These are phyloP conservation scores for Pleurostoma richardsiae DNA, from an alignment of 2,329 filamentous ascomycete genomes.

Conservation along the genomic window DNA sequence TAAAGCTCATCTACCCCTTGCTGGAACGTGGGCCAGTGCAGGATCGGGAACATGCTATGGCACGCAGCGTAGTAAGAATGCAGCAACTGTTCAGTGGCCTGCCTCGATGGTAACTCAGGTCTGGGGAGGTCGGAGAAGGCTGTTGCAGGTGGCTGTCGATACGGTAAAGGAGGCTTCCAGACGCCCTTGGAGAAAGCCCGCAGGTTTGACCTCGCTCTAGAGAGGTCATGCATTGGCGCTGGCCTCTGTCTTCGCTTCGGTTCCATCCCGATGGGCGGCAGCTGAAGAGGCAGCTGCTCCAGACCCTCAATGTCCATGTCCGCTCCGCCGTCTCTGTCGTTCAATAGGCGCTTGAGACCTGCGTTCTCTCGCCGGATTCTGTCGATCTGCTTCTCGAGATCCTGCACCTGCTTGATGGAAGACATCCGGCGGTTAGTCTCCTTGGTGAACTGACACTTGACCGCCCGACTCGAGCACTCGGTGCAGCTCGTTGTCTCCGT, in stretches of 20 bases:
- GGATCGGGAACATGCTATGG: constrained; percentile 76
- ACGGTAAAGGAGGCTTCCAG: constrained; percentile 70
- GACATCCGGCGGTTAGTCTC: constrained; percentile 99
- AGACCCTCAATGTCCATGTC: constrained; percentile 33
- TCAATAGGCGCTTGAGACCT: constrained; percentile 62
- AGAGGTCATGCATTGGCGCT: constrained; percentile 61
- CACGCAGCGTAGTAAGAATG: constrained; percentile 70
- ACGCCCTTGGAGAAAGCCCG: constrained; percentile 71
- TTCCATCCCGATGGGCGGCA: constrained; percentile 62
- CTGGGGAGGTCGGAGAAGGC: constrained; percentile 44
- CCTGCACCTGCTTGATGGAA: constrained; percentile 98
- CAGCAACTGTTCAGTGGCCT: constrained; percentile 66
- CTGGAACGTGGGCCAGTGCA: constrained; percentile 85
- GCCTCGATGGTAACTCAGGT: constrained; percentile 65
- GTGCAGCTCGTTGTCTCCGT: constrained; percentile 96
- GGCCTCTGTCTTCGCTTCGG: constrained; percentile 60
- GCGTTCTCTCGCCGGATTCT: constrained; percentile 75
- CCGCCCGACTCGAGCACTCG: constrained; percentile 92
- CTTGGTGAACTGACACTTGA: constrained; percentile 98
- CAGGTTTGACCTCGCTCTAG: constrained; percentile 67
- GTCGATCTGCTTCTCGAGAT: constrained; percentile 87
- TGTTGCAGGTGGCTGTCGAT: constrained; percentile 47
- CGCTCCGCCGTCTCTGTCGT: constrained; percentile 37
- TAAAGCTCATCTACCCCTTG: constrained; percentile 75
- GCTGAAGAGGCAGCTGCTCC: constrained; percentile 46